Base-by-base conservation (phyloP, 352 stramenopile species). In the Hyaloperonospora arabidopsidis region DNA sequence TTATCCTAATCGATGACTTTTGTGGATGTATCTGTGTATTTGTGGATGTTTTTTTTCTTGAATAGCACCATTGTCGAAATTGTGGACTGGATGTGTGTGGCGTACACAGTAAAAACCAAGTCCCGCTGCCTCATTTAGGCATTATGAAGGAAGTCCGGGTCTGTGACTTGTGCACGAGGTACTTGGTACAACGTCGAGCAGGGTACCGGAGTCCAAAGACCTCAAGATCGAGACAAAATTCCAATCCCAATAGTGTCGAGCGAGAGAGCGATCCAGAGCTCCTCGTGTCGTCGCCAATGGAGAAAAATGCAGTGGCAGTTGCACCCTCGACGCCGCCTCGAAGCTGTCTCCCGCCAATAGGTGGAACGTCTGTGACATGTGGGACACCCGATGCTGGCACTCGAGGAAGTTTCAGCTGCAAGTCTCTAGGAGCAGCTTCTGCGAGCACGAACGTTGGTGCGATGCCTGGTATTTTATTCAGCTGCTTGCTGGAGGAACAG, bases 81-180 rank as follows among this genome's bases (percentile, higher is more conserved):
- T 89, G 79, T 38, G 67, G 67, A 11, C 52, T 73, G n/a, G 62
- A 76, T 4, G 79, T 89, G 15, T 89, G 79, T 36, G 72, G 76
- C 40, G 77, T 86, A 23, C 79, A 89, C 59, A 89, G 79, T 47
- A 85, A 80, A 53, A 87, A 89, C 61, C 79, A 89, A 56, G 73
- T 89, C 34, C 79, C 79, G 34, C 57, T 89, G 62, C 79, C 79
- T 3, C 76, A 89, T 25, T 59, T 84, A 35, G 79, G 79, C 22
- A 85, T 89, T 45, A 81, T 89, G 61, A 83, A 76, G 45, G 74
- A 84, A 45, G 76, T 86, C 45, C 79, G 79, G 29, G 79, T 89
- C 39, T 89, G 79, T 50, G 79, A 89, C 48, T 61, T 84, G 52
- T 89, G 79, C 50, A 86, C 74, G 25, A 66, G 78, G n/a, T 63